phyloP scores from a whole-genome alignment of 768 basidiomycete genomes.

The Lentinus tigrinus region DNA sequence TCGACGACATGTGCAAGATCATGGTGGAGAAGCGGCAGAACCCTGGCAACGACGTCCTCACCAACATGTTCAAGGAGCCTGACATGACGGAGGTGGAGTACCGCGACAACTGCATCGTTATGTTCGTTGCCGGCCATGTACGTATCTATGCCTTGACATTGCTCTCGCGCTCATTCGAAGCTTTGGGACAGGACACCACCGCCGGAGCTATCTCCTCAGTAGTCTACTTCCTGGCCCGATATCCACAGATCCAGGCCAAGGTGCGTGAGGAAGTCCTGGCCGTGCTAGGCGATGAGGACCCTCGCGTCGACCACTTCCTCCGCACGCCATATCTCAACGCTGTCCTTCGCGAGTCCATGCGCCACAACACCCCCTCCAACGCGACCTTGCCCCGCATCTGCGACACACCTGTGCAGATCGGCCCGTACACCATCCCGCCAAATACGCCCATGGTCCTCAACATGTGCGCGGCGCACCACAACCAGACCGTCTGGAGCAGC shows the following conservation, averaged over 20 bases:
- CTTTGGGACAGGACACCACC: constrained; percentile 35
- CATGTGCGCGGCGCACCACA: constrained; percentile 31
- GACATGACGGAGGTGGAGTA: constrained; percentile 29
- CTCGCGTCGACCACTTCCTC: constrained; percentile 29
- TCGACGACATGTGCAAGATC: constrained; percentile 1
- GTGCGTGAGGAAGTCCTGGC: constrained; percentile 37
- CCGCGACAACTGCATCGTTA: constrained; percentile 36
- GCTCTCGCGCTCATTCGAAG: too few relatives aligned
- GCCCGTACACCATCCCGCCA: constrained; percentile 31
- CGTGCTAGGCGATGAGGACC: constrained; percentile 30
- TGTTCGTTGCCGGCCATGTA: constrained; percentile 43
- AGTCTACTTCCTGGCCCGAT: constrained; percentile 37
- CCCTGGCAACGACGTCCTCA: constrained; percentile 10
- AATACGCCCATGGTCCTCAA: constrained; percentile 32
- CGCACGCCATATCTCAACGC: constrained; percentile 34
- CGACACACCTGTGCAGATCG: constrained; percentile 31
- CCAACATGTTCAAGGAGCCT: constrained; percentile 12
- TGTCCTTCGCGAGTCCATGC: constrained; percentile 40
- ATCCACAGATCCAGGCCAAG: constrained; percentile 36
- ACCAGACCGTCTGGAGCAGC: constrained; percentile 45
- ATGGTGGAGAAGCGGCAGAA: constrained; percentile 4
- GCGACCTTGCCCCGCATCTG: constrained; percentile 24
- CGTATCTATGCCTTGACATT: neutral
- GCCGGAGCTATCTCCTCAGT: constrained; percentile 38
- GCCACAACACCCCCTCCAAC: constrained; percentile 31